phyloP scores from a whole-genome alignment of 768 basidiomycete genomes.

The Tricholoma bakamatsutake region DNA sequence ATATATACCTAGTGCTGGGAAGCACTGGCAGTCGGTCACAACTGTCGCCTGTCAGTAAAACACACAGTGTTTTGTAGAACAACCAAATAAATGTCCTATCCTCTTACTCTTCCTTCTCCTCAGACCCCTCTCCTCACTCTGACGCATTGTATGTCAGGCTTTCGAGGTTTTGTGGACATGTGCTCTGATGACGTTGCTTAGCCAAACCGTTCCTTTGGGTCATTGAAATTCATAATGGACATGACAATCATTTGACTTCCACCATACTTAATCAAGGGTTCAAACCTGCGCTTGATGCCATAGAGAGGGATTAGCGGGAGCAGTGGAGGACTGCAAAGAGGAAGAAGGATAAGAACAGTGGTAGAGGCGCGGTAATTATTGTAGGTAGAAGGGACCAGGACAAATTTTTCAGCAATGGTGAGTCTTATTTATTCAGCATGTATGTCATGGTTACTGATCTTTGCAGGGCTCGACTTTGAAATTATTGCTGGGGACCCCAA shows the following conservation, averaged over 20 bases:
- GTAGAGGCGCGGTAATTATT: constrained; percentile 69
- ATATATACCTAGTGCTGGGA: too few relatives aligned
- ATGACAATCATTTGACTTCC: constrained; percentile 63
- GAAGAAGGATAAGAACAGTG: constrained; percentile 42
- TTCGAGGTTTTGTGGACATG: background rate
- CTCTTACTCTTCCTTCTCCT: constrained; percentile 40
- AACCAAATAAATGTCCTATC: constrained; percentile 32
- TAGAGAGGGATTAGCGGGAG: constrained; percentile 67
- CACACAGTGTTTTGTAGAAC: too few relatives aligned
- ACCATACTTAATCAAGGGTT: constrained; percentile 53
- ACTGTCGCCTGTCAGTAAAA: too few relatives aligned
- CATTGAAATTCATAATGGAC: constrained; percentile 75
- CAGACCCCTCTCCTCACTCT: constrained; percentile 56
- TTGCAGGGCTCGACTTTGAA: constrained; percentile 58
- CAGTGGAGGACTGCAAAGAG: constrained; percentile 40
- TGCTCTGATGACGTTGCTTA: constrained; percentile 19
- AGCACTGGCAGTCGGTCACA: too few relatives aligned
- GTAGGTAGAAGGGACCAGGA: constrained; percentile 71
- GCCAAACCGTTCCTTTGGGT: constrained; percentile 64
- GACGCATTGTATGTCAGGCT: constrained; percentile 46
- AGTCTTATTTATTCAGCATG: constrained; percentile 7
- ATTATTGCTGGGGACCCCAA: constrained; percentile 44
- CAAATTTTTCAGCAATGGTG: constrained; percentile 88
- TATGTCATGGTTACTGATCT: background rate
- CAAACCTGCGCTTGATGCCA: constrained; percentile 63